A percentile compares a stretch with the other conserved stretches of the same genome.
Conservation (phyloP, 2,329 filamentous ascomycete species). For the Diaporthe vaccinii region DNA sequence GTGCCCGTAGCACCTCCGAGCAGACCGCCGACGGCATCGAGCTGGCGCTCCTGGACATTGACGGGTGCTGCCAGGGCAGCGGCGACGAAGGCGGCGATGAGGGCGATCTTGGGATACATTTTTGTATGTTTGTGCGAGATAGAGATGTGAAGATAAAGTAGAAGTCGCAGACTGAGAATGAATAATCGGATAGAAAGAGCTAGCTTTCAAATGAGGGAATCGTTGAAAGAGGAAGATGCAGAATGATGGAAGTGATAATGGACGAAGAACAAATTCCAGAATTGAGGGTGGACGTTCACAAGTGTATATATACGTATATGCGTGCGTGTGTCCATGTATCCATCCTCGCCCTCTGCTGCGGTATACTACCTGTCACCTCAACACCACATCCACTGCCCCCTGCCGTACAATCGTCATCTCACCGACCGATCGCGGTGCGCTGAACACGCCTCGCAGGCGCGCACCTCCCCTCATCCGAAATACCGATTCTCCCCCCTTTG, state of each 20-base stretch:
- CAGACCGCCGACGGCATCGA: conserved; percentile 24
- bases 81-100: conserved; percentile 37
- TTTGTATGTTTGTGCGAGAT: conserved; percentile 5
- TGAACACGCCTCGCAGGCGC: neutral
- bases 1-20: neutral
- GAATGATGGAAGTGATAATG: neutral
- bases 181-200: neutral
- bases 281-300: neutral
- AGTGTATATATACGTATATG: neutral
- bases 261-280: neutral
- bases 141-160: neutral
- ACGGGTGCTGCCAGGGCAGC: conserved; percentile 24
- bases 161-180: conserved; percentile 18
- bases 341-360: neutral
- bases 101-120: conserved; percentile 38
- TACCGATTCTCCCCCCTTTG: neutral
- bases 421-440: neutral
- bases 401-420: conserved; percentile 1
- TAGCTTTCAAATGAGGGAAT: neutral
- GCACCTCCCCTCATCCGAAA: neutral
- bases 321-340: neutral
- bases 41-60: conserved; percentile 24
- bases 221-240: neutral
- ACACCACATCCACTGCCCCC: conserved; percentile 4
- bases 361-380: neutral